Conservation (phyloP, 192 early-diverging fungal species). For the Rhizophagus sp. region DNA sequence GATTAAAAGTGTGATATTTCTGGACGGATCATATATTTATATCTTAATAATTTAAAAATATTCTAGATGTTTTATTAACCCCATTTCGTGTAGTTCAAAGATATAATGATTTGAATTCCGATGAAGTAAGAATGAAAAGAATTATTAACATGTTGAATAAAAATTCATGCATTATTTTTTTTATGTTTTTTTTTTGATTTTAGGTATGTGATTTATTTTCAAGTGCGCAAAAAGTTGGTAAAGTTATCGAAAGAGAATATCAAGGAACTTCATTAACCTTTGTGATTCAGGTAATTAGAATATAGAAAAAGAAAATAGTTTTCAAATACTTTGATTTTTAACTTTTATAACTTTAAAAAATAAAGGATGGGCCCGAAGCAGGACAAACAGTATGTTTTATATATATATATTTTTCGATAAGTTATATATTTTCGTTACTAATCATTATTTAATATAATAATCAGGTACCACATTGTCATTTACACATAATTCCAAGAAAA, state of each 20-base stretch:
- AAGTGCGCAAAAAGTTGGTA: conserved; percentile 76
- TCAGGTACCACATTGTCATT: conserved; percentile 87
- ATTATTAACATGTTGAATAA: too few species aligned
- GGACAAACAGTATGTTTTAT: conserved; percentile 23
- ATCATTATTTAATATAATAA: conserved; percentile 36
- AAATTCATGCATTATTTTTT: background rate
- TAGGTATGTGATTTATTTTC: conserved; percentile 73
- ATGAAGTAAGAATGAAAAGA: conserved; percentile 57
- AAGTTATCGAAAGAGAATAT: conserved; percentile 73
- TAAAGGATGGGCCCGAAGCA: conserved; percentile 70
- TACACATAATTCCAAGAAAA: conserved; percentile 87
- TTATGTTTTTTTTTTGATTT: background rate
- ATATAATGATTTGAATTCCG: conserved; percentile 73
- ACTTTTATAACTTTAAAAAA: background rate
- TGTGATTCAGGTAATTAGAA: conserved; percentile 64
- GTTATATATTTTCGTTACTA: background rate
- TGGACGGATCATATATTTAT: too few species aligned
- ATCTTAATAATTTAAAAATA: too few species aligned
- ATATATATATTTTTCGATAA: background rate
- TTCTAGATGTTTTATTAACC: conserved; percentile 79
- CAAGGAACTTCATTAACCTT: conserved; percentile 73
- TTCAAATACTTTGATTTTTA: too few species aligned
- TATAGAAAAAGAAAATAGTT: too few species aligned
- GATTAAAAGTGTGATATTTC: too few species aligned
- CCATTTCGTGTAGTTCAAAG: conserved; percentile 68